Conservation (phyloP, 495 filamentous ascomycete genomes). For the Ramalina peruviana region DNA sequence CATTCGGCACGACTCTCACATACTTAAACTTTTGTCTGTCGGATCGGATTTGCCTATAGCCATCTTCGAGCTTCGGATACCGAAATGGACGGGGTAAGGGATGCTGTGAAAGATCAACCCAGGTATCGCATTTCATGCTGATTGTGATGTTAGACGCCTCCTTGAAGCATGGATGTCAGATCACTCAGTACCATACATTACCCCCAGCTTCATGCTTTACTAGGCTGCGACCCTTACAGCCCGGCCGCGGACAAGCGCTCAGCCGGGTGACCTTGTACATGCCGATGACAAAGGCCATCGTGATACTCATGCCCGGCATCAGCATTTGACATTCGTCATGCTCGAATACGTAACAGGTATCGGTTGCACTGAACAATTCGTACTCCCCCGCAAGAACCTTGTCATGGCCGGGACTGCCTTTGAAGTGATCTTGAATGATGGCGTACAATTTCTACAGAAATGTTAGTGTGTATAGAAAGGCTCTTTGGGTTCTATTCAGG, state of each 20-base stretch:
- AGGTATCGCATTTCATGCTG: neutral
- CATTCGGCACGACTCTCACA: neutral
- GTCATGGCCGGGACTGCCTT: slow-evolving; percentile 1
- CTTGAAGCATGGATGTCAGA: neutral
- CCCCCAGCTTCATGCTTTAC: neutral
- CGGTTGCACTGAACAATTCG: slow-evolving; percentile 12
- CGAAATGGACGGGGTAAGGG: neutral
- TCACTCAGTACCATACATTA: neutral
- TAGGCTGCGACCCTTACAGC: neutral
- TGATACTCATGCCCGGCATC: slow-evolving; percentile 9
- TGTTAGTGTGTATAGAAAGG: neutral
- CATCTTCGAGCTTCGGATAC: neutral
- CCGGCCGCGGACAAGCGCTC: neutral
- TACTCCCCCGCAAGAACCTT: slow-evolving; percentile 12
- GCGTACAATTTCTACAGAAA: slow-evolving; percentile 4
- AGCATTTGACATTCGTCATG: neutral
- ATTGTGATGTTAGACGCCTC: neutral
- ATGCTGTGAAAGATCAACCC: neutral
- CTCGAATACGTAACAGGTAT: slow-evolving; percentile 4
- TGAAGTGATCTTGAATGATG: slow-evolving; percentile 12
- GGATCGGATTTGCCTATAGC: neutral
- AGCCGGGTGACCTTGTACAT: neutral
- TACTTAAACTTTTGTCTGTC: slow-evolving; percentile 13
- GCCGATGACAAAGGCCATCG: slow-evolving; percentile 11
- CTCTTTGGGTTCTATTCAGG: neutral